Evolutionary conservation across 257 asterid genomes (phyloP).

Genomic region (Nicotiana paniculata): DNA sequence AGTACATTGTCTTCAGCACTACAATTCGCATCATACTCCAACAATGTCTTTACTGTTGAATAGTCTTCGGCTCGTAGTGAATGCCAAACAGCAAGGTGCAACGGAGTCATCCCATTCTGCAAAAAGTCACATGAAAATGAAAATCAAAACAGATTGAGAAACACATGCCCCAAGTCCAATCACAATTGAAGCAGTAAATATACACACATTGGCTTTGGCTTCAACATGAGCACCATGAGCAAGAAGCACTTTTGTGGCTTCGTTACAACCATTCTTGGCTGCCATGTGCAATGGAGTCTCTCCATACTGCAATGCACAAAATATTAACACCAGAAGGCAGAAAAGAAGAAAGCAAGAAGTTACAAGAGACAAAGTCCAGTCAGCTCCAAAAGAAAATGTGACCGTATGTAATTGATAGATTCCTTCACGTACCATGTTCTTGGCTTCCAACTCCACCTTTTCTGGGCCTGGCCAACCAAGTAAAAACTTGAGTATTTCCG

Average conservation of each 20-base stretch:
- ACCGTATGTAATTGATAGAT: neutral
- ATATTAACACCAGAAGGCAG: conserved; percentile 6
- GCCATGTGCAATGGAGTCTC: conserved; percentile 99
- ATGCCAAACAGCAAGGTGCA: conserved; percentile 99
- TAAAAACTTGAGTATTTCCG: conserved; percentile 66
- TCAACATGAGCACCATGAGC: conserved; percentile 74
- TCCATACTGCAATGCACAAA: conserved; percentile 57
- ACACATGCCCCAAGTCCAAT: neutral
- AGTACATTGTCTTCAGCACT: conserved; percentile 86
- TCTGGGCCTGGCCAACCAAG: conserved; percentile 75
- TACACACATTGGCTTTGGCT: conserved; percentile 89
- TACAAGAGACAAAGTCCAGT: neutral
- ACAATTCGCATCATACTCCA: conserved; percentile 74
- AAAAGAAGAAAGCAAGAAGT: conserved; percentile 11
- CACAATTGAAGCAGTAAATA: neutral
- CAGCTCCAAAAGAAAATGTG: neutral
- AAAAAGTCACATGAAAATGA: conserved; percentile 1
- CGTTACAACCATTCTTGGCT: conserved; percentile 93
- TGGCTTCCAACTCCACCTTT: conserved; percentile 80
- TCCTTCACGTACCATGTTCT: conserved; percentile 62
- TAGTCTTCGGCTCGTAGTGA: conserved; percentile 72
- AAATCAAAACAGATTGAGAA: neutral
- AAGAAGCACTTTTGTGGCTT: conserved; percentile 77
- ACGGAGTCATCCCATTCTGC: conserved; percentile 97
- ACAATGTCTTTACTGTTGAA: conserved; percentile 78